Conservation (phyloP, 345 rosid genomes). For the Eucalyptus lansdowneana region DNA sequence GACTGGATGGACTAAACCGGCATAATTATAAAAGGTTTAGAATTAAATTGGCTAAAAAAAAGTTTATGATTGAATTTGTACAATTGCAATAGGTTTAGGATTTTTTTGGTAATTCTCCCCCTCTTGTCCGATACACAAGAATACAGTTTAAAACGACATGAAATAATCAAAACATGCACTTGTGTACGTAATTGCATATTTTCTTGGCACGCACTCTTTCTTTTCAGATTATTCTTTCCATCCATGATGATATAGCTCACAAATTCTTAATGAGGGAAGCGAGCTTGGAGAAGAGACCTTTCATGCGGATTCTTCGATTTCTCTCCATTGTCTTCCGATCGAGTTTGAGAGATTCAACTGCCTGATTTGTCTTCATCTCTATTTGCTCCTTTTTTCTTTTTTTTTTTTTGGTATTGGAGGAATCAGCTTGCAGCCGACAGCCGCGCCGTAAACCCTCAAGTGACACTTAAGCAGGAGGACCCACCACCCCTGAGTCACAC, state of each 20-base stretch:
- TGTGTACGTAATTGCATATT: neutral
- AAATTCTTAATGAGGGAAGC: slow-evolving; percentile 10
- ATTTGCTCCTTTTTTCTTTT: neutral
- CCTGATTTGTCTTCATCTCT: neutral
- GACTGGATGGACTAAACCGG: too few relatives aligned
- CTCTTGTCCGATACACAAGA: neutral
- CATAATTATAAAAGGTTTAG: too few relatives aligned
- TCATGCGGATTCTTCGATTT: slow-evolving; percentile 36
- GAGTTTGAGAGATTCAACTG: neutral
- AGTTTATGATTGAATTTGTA: too few relatives aligned
- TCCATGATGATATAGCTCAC: neutral
- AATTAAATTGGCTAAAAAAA: too few relatives aligned
- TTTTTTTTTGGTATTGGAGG: too few relatives aligned
- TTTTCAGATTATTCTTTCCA: neutral
- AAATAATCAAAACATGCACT: neutral
- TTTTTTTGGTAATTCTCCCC: too few relatives aligned
- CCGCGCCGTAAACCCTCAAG: too few relatives aligned
- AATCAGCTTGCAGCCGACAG: too few relatives aligned
- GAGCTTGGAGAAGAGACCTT: slow-evolving; percentile 27
- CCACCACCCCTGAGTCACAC: too few relatives aligned
- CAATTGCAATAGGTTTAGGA: too few relatives aligned
- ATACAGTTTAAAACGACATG: neutral
- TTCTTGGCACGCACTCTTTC: neutral
- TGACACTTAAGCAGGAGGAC: too few relatives aligned
- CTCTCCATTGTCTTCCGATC: slow-evolving; percentile 34